Percentiles rank a stretch among this genome's conserved stretches.
Conservation (phyloP, 2,329 filamentous ascomycete species). For the Xylaria hypoxylon region DNA sequence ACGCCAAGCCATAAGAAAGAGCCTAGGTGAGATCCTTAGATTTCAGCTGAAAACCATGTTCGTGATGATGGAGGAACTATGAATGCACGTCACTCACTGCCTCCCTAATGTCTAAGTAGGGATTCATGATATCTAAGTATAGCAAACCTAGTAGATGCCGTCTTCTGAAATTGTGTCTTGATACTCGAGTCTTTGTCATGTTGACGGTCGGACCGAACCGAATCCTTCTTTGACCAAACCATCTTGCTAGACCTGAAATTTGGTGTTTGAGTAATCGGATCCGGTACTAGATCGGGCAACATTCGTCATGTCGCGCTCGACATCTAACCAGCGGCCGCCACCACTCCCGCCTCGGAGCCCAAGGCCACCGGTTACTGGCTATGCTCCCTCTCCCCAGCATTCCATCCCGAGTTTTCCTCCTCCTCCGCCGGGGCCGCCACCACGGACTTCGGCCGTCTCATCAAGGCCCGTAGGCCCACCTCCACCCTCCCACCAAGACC, state of each 20-base stretch:
- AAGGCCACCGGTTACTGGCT: constrained; percentile 28
- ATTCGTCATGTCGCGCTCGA: constrained; percentile 32
- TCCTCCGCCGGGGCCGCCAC: constrained; percentile 35
- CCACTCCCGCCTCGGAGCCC: constrained; percentile 42
- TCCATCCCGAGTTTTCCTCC: constrained; percentile 30
- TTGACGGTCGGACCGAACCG: background rate
- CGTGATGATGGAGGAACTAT: background rate
- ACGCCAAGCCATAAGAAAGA: constrained; percentile 10
- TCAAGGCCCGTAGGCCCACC: constrained; percentile 17
- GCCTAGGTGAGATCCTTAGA: background rate
- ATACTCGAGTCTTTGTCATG: background rate
- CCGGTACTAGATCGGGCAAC: background rate
- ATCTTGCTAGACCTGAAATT: background rate
- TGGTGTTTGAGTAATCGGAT: background rate
- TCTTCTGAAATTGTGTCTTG: constrained; percentile 5
- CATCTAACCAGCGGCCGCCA: constrained; percentile 32
- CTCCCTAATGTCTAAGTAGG: constrained; percentile 4
- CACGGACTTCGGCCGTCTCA: constrained; percentile 22
- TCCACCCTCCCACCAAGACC: constrained; percentile 41
- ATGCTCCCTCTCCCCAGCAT: constrained; percentile 13
- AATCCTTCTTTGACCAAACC: background rate
- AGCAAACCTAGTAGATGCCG: background rate
- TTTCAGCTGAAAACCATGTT: constrained; percentile 11
- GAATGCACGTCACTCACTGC: background rate
- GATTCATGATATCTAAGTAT: background rate